Evolutionary conservation across 2,329 filamentous ascomycete species (phyloP).

Genomic region (Xylariaceae sp.): DNA sequence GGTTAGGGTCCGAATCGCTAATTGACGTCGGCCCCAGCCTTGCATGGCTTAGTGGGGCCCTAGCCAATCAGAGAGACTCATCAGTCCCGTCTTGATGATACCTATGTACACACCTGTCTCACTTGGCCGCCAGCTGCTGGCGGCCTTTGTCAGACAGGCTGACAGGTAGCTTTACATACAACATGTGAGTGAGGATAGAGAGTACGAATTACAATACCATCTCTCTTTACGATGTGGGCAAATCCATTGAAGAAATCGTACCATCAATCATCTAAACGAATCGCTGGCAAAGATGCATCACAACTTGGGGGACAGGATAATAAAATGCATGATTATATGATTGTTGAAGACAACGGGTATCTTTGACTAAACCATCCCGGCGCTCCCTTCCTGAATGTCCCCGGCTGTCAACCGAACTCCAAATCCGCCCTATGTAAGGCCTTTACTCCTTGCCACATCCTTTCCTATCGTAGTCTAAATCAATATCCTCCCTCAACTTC

Average conservation of each 20-base stretch:
- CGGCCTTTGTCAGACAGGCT: no score
- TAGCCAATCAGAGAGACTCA: conserved; percentile 30
- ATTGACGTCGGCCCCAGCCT: conserved; percentile 18
- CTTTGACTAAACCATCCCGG: conserved; percentile 8
- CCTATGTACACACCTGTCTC: conserved; percentile 1
- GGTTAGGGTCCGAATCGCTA: conserved; percentile 48
- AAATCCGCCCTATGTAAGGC: background rate
- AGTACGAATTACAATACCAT: no score
- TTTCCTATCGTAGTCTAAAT: background rate
- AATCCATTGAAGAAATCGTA: no score
- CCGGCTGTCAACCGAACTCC: background rate
- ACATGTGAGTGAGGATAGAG: no score
- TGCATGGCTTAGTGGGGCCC: conserved; percentile 33
- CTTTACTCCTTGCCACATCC: conserved; percentile 13
- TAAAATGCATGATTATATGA: background rate
- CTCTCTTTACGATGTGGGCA: no score
- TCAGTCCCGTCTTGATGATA: background rate
- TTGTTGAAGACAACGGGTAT: conserved; percentile 25
- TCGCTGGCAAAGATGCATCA: no score
- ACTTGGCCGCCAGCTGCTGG: conserved; percentile 7
- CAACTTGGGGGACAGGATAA: no score
- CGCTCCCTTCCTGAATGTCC: background rate
- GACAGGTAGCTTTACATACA: no score
- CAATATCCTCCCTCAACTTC: no score
- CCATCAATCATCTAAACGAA: no score